These are phyloP conservation scores for Leccinum pallidistipes DNA, from an alignment of 1,284 basidiomycete genomes.

Conservation along the genomic window DNA sequence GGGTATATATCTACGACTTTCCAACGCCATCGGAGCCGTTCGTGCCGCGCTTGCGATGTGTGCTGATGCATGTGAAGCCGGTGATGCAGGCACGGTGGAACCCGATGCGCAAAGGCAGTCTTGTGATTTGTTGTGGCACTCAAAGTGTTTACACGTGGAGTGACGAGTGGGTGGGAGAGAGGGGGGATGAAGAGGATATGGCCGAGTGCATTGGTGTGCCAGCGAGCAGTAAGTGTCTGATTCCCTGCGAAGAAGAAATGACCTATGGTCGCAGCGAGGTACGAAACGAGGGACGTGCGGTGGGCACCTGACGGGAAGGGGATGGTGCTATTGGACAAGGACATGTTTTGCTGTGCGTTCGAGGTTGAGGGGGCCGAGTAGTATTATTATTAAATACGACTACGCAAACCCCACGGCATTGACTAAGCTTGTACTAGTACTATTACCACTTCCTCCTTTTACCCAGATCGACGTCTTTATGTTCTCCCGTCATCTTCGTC, in stretches of 20 bases:
- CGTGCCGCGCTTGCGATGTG: constrained; percentile 58
- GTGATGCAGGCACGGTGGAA: constrained; percentile 74
- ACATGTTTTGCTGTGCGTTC: constrained; percentile 82
- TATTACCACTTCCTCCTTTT: not conserved
- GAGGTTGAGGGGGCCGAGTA: constrained; percentile 51
- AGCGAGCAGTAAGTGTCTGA: constrained; percentile 59
- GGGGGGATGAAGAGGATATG: constrained; percentile 60
- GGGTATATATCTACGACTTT: constrained; percentile 62
- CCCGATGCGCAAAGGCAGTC: constrained; percentile 65
- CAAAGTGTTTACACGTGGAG: constrained; percentile 79
- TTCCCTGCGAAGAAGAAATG: constrained; percentile 4
- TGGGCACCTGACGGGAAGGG: constrained; percentile 89
- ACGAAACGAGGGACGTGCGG: constrained; percentile 60
- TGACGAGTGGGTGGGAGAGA: constrained; percentile 71
- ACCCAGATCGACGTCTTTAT: constrained; percentile 10
- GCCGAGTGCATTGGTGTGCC: constrained; percentile 83
- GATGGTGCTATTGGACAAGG: constrained; percentile 66
- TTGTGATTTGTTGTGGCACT: constrained; percentile 68
- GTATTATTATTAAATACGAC: not conserved
- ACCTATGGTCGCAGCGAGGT: constrained; percentile 47
- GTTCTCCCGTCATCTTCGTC: constrained; percentile 35
- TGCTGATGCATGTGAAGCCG: constrained; percentile 62
- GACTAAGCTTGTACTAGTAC: constrained; percentile 28
- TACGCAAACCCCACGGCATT: not conserved
- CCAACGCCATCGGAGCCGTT: constrained; percentile 54